Percentiles rank a stretch among this genome's conserved stretches.
Conservation (phyloP, 257 asterid genomes). For the Salvia rosmarinus region DNA sequence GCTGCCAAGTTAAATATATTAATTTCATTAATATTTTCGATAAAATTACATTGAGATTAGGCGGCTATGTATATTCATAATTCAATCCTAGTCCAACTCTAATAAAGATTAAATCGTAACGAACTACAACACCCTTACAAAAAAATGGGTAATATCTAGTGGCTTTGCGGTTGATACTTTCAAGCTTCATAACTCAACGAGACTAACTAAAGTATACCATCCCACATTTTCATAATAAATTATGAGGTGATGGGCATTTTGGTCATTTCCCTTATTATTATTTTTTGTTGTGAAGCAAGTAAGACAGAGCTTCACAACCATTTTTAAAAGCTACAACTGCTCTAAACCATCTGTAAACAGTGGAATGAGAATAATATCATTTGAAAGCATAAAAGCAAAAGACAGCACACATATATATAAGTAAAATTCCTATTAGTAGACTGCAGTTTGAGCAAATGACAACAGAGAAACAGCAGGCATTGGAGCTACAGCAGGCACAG, state of each 20-base stretch:
- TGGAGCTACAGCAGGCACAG: conserved; percentile 44
- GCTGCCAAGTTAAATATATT: too few relatives aligned
- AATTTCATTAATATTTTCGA: too few relatives aligned
- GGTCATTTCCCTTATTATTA: conserved; percentile 35
- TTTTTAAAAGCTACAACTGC: conserved; percentile 47
- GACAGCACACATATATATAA: background rate
- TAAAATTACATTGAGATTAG: too few relatives aligned
- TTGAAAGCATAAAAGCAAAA: conserved; percentile 25
- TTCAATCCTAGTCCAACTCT: too few relatives aligned
- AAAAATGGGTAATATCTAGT: too few relatives aligned
- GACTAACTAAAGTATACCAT: background rate
- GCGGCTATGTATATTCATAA: too few relatives aligned
- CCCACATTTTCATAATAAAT: background rate
- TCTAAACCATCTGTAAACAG: conserved; percentile 50
- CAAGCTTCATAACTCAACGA: too few relatives aligned
- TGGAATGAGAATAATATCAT: conserved; percentile 48
- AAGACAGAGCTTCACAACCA: conserved; percentile 30
- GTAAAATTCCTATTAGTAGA: background rate
- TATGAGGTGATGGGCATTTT: conserved; percentile 21
- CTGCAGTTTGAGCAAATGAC: conserved; percentile 41
- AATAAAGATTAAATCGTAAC: too few relatives aligned
- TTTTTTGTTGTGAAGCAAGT: conserved; percentile 47
- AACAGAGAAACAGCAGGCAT: conserved; percentile 50
- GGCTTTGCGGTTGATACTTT: too few relatives aligned
- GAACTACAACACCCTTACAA: too few relatives aligned